phyloP scores from a whole-genome alignment of 2,329 filamentous ascomycete species.

The Paecilomyces sp. region DNA sequence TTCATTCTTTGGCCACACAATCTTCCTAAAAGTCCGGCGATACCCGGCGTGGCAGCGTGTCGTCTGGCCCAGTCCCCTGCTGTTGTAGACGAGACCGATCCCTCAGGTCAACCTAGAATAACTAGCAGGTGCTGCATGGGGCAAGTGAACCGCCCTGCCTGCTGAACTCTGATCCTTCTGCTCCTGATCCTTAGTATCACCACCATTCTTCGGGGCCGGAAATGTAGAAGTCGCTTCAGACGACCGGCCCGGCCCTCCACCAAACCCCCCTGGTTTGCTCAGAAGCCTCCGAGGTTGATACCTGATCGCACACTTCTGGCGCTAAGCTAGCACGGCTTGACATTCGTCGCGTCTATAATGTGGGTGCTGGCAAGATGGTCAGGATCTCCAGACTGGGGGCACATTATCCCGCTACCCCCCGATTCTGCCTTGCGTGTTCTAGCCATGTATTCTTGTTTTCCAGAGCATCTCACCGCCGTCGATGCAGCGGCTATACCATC shows the following conservation, averaged over 20 bases:
- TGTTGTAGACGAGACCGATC: not conserved
- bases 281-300: not conserved
- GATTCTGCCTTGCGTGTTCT: conserved; percentile 30
- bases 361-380: conserved; percentile 5
- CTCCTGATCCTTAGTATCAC: not conserved
- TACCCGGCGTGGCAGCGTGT: not conserved
- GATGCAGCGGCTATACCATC: conserved; percentile 17
- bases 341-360: conserved; percentile 7
- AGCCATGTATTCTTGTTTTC: conserved; percentile 21
- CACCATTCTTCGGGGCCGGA: not conserved
- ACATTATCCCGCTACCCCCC: conserved; percentile 8
- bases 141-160: not conserved
- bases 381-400: conserved; percentile 1
- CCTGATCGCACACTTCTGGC: not conserved
- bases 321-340: not conserved
- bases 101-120: not conserved
- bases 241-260: not conserved
- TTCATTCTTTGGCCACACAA: conserved; percentile 5
- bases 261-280: not conserved
- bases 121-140: not conserved
- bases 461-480: conserved; percentile 16
- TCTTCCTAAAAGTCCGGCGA: not conserved
- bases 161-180: not conserved
- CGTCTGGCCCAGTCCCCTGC: not conserved
- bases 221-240: not conserved